Evolutionary conservation across 768 basidiomycete species (phyloP).

Genomic region (Bullera alba): DNA sequence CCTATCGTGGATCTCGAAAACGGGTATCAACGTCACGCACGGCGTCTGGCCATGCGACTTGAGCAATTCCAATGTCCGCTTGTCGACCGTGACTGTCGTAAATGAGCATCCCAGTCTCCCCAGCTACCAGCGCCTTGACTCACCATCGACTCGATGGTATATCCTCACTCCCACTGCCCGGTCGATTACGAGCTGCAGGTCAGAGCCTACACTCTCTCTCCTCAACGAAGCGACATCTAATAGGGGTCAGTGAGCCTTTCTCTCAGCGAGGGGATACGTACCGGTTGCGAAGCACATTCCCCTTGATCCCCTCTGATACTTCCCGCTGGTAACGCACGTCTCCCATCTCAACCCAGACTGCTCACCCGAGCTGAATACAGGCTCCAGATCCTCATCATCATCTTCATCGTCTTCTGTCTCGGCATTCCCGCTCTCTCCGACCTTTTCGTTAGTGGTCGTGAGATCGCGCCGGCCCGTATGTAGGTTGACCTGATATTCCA

Average conservation of each 20-base stretch:
- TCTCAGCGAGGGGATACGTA: slow-evolving; percentile 2
- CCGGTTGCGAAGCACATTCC: slow-evolving; percentile 11
- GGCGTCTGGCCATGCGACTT: background rate
- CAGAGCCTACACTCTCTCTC: background rate
- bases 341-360: slow-evolving; percentile 15
- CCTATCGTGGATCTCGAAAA: slow-evolving; percentile 13
- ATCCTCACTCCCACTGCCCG: slow-evolving; percentile 6
- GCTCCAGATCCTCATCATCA: slow-evolving; percentile 22
- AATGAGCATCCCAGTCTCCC: background rate
- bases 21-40: slow-evolving; percentile 18
- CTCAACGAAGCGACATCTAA: background rate
- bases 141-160: slow-evolving; percentile 3
- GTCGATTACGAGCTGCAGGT: background rate
- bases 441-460: background rate
- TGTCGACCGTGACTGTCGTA: background rate
- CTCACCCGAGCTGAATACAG: slow-evolving; percentile 4
- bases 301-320: slow-evolving; percentile 8
- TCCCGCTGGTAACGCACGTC: slow-evolving; percentile 5
- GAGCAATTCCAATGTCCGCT: background rate
- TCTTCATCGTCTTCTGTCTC: slow-evolving; percentile 21
- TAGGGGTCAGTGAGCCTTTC: background rate
- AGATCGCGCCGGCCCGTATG: slow-evolving; percentile 34
- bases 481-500: slow-evolving; percentile 48
- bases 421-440: background rate
- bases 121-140: background rate